A percentile compares a stretch with the other conserved stretches of the same genome.
Evolutionary conservation across 768 basidiomycete species (phyloP).

Genomic region (Phylloporus sp.): DNA sequence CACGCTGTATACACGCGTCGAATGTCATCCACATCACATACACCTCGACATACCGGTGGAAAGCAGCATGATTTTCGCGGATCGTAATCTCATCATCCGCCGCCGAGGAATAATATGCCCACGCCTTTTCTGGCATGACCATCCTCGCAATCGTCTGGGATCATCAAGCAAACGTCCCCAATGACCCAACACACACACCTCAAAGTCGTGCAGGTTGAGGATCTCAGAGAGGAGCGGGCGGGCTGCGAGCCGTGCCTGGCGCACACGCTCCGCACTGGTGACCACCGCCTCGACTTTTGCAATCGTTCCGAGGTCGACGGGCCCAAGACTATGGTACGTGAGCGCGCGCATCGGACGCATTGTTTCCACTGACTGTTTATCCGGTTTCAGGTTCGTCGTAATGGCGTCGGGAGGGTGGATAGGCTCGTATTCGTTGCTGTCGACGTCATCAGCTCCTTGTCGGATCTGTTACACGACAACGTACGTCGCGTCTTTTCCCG

Average conservation of each 20-base stretch:
- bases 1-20: slow-evolving; percentile 42
- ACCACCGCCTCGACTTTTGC: slow-evolving; percentile 59
- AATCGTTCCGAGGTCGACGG: slow-evolving; percentile 65
- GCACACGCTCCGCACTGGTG: slow-evolving; percentile 67
- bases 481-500: slow-evolving; percentile 86
- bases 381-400: slow-evolving; percentile 69
- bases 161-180: slow-evolving; percentile 2
- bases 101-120: slow-evolving; percentile 97
- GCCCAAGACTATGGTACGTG: slow-evolving; percentile 51
- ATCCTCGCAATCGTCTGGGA: slow-evolving; percentile 69
- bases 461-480: slow-evolving; percentile 21
- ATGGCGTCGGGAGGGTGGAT: slow-evolving; percentile 87
- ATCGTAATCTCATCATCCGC: slow-evolving; percentile 92
- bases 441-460: background rate
- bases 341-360: background rate
- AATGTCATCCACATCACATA: background rate
- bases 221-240: slow-evolving; percentile 76
- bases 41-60: slow-evolving; percentile 58
- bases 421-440: slow-evolving; percentile 75
- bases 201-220: slow-evolving; percentile 91
- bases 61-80: slow-evolving; percentile 88
- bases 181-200: slow-evolving; percentile 42
- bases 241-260: slow-evolving; percentile 55
- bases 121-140: slow-evolving; percentile 82
- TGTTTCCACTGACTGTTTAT: slow-evolving; percentile 64